These are phyloP conservation scores for Capsicum rhomboideum DNA, from an alignment of 257 asterid species.

Conservation along the genomic window DNA sequence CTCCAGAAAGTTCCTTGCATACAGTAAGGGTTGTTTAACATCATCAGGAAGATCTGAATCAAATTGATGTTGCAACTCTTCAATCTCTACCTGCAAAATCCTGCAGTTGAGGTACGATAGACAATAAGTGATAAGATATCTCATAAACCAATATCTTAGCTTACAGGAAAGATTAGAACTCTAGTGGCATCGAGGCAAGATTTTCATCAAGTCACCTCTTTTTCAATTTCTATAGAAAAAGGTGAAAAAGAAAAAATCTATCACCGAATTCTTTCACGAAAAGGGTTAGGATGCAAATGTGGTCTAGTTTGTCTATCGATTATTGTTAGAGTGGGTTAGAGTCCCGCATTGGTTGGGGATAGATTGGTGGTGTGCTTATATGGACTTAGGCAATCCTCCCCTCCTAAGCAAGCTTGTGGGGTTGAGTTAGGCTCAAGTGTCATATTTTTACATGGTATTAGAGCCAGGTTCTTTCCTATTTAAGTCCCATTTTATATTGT, in stretches of 20 bases:
- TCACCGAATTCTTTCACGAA: background rate
- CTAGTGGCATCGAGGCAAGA: background rate
- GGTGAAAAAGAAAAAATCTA: background rate
- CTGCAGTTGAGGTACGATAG: constrained; percentile 24
- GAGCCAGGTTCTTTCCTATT: background rate
- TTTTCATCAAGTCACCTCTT: background rate
- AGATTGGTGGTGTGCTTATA: background rate
- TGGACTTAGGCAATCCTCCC: background rate
- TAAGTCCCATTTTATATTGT: background rate
- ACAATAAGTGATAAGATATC: background rate
- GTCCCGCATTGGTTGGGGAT: background rate
- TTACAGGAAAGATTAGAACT: background rate
- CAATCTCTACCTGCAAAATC: constrained; percentile 45
- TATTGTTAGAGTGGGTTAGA: background rate
- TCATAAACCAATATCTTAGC: background rate
- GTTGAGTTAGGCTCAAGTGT: background rate
- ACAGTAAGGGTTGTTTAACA: constrained; percentile 38
- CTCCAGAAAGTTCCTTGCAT: constrained; percentile 74
- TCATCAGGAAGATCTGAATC: constrained; percentile 48
- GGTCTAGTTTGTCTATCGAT: background rate
- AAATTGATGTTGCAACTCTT: constrained; percentile 49
- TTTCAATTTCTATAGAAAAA: background rate
- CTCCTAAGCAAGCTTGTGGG: background rate
- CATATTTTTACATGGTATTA: background rate
- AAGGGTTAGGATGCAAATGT: background rate